Conservation (phyloP, 2,329 filamentous ascomycete species). For the Fusarium ambrosium region DNA sequence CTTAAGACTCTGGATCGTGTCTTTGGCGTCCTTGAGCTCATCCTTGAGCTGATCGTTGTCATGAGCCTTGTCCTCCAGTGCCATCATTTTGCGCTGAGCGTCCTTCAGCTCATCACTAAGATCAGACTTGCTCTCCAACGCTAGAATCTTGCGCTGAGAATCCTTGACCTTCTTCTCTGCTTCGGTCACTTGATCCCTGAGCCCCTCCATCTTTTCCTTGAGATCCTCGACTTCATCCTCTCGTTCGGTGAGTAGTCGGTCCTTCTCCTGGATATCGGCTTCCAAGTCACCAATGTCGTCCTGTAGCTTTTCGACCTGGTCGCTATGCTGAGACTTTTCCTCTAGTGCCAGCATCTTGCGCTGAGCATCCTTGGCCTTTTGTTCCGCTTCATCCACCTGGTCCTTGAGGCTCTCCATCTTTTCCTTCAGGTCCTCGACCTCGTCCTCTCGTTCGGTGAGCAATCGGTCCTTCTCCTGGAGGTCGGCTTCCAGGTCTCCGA, state of each 20-base stretch:
- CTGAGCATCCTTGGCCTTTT: constrained; percentile 70
- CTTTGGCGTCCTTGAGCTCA: neutral
- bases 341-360: constrained; percentile 68
- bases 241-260: constrained; percentile 77
- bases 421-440: constrained; percentile 75
- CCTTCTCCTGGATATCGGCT: constrained; percentile 78
- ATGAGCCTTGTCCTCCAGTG: neutral
- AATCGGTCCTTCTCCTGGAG: constrained; percentile 81
- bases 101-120: neutral
- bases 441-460: constrained; percentile 81
- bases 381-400: constrained; percentile 66
- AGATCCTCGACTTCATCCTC: neutral
- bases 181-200: constrained; percentile 68
- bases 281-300: constrained; percentile 61
- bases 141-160: neutral
- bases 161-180: constrained; percentile 69
- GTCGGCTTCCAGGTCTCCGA: constrained; percentile 82
- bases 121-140: neutral
- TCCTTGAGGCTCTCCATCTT: constrained; percentile 71
- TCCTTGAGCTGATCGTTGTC: neutral
- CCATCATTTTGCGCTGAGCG: neutral
- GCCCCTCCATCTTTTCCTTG: constrained; percentile 60
- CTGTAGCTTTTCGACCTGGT: constrained; percentile 60
- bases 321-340: constrained; percentile 63
- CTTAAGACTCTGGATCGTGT: constrained; percentile 57